Percentiles rank a stretch among this genome's conserved stretches.
Evolutionary conservation across 305 asterid species (phyloP).

Genomic region (Fraxinus floribunda): DNA sequence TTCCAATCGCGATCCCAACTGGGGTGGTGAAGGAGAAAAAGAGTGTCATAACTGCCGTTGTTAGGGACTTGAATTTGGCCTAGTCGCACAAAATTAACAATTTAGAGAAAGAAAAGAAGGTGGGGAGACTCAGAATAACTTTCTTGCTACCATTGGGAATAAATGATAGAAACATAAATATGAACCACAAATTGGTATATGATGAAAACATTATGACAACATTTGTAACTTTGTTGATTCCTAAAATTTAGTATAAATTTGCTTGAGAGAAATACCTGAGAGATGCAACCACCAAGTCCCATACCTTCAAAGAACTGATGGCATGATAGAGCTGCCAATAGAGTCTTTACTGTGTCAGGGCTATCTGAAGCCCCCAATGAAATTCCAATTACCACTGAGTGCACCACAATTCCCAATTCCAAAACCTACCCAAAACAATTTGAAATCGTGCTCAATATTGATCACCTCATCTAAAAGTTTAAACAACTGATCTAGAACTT

Average conservation of each 20-base stretch:
- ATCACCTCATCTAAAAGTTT: conserved; percentile 3
- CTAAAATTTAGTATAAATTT: background rate
- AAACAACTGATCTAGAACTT: background rate
- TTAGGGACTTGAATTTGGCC: conserved; percentile 63
- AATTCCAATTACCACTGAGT: conserved; percentile 67
- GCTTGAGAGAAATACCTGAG: conserved; percentile 41
- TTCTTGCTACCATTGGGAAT: conserved; percentile 17
- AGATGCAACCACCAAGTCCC: conserved; percentile 81
- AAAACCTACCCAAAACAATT: conserved; percentile 40
- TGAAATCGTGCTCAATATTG: background rate
- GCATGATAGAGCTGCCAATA: conserved; percentile 65
- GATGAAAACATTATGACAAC: conserved; percentile 33
- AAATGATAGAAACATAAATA: background rate
- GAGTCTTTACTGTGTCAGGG: conserved; percentile 49
- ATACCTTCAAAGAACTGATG: conserved; percentile 80
- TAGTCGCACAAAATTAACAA: background rate
- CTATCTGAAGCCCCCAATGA: conserved; percentile 61
- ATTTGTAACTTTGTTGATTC: conserved; percentile 23
- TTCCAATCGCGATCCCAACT: conserved; percentile 63
- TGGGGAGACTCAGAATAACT: conserved; percentile 35
- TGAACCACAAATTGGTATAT: background rate
- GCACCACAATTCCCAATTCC: conserved; percentile 72
- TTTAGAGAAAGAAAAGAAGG: conserved; percentile 2
- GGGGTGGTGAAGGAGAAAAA: conserved; percentile 73
- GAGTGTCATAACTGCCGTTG: conserved; percentile 52